Conservation (phyloP, 2,329 filamentous ascomycete genomes). For the Biscogniauxia marginata region DNA sequence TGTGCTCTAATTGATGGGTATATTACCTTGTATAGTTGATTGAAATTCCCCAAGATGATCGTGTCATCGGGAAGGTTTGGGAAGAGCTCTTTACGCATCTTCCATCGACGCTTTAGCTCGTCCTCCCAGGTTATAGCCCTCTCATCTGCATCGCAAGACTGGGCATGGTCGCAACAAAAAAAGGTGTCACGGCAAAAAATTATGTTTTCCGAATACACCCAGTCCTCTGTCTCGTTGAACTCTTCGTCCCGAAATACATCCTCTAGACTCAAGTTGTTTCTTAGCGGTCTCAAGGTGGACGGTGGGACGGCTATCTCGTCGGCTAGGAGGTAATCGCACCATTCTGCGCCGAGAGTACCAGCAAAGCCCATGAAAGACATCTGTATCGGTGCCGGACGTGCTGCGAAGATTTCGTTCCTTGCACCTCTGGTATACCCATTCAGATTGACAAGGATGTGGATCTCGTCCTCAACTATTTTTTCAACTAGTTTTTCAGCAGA, state of each 20-base stretch:
- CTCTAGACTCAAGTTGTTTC: slow-evolving; percentile 70
- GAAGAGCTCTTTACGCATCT: slow-evolving; percentile 91
- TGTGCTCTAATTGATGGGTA: background rate
- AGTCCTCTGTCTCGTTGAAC: slow-evolving; percentile 68
- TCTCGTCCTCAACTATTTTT: slow-evolving; percentile 82
- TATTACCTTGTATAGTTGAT: slow-evolving; percentile 92
- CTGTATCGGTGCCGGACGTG: slow-evolving; percentile 88
- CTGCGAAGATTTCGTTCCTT: slow-evolving; percentile 96
- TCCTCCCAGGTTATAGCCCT: slow-evolving; percentile 73
- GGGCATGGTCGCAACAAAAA: slow-evolving; percentile 96
- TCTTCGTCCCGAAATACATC: slow-evolving; percentile 68
- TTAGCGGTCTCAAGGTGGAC: slow-evolving; percentile 75
- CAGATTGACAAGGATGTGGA: slow-evolving; percentile 95
- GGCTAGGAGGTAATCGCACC: slow-evolving; percentile 96
- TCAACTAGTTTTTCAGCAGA: slow-evolving; percentile 77
- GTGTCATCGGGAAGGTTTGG: slow-evolving; percentile 77
- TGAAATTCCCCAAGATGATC: slow-evolving; percentile 96
- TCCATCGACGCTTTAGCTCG: slow-evolving; percentile 80
- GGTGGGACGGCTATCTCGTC: slow-evolving; percentile 84
- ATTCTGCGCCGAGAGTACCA: slow-evolving; percentile 91
- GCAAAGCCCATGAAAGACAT: slow-evolving; percentile 99
- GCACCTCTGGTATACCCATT: slow-evolving; percentile 97
- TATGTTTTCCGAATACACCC: slow-evolving; percentile 97
- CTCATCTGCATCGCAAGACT: slow-evolving; percentile 76
- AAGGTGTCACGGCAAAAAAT: slow-evolving; percentile 94